A percentile compares a stretch with the other conserved stretches of the same genome.
phyloP scores from a whole-genome alignment of 2,329 filamentous ascomycete genomes.

The Fusarium subtropicale region DNA sequence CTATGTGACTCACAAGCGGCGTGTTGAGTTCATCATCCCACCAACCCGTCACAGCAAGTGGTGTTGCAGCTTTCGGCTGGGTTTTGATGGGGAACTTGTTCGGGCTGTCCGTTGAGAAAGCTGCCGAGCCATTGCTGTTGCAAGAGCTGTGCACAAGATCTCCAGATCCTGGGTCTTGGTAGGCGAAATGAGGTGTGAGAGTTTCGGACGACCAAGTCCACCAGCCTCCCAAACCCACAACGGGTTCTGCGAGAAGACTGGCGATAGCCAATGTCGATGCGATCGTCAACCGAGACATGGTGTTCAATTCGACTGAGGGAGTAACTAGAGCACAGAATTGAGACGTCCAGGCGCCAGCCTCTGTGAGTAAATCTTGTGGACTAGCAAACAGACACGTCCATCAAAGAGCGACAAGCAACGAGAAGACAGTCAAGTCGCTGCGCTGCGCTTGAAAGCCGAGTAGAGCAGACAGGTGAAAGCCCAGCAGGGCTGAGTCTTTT shows the following conservation, averaged over 20 bases:
- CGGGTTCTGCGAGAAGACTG: conserved; percentile 17
- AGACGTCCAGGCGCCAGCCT: not conserved
- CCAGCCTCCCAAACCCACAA: conserved; percentile 33
- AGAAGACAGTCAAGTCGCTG: not conserved
- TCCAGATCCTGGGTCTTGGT: conserved; percentile 37
- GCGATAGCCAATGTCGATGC: conserved; percentile 12
- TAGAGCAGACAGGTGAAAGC: not conserved
- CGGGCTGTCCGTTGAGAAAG: conserved; percentile 28
- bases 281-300: conserved; percentile 14
- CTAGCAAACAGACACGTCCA: conserved; percentile 5
- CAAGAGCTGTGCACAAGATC: conserved; percentile 38
- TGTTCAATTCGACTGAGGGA: not conserved
- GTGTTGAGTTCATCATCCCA: conserved; percentile 33
- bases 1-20: conserved; percentile 16
- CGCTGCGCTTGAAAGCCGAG: not conserved
- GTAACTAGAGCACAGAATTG: not conserved
- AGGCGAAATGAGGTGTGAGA: conserved; percentile 39
- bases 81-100: conserved; percentile 28
- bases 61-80: conserved; percentile 23
- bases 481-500: not conserved
- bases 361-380: not conserved
- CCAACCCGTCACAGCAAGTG: conserved; percentile 25
- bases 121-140: conserved; percentile 33
- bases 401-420: conserved; percentile 11
- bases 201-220: conserved; percentile 31